Conservation (phyloP, 2,329 filamentous ascomycete species). For the Westerdykella aurantiaca region DNA sequence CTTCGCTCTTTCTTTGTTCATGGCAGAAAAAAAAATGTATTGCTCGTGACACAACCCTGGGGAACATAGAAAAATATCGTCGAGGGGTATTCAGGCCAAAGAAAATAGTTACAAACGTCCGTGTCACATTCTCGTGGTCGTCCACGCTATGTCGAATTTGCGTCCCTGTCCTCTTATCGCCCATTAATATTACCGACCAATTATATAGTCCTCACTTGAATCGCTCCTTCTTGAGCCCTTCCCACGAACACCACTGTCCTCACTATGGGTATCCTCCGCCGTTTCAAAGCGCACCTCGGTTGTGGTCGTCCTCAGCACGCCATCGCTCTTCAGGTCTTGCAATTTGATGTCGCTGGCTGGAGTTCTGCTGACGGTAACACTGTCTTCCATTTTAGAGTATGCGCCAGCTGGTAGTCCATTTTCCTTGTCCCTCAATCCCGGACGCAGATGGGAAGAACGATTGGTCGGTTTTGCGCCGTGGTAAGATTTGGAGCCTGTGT, state of each 20-base stretch:
- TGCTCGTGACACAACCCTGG: too few species aligned
- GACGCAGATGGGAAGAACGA: background rate
- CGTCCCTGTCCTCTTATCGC: too few species aligned
- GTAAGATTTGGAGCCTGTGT: background rate
- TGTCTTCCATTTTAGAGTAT: slow-evolving; percentile 15
- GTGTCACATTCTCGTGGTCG: too few species aligned
- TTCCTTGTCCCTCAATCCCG: background rate
- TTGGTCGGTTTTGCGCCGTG: background rate
- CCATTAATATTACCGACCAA: background rate
- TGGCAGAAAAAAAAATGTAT: too few species aligned
- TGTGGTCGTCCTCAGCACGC: slow-evolving; percentile 16
- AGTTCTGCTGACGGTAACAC: background rate
- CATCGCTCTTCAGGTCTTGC: slow-evolving; percentile 5
- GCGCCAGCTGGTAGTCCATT: slow-evolving; percentile 7
- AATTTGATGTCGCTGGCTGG: slow-evolving; percentile 5
- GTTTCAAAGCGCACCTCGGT: slow-evolving; percentile 8
- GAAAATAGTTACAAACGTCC: too few species aligned
- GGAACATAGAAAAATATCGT: too few species aligned
- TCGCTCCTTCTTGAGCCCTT: background rate
- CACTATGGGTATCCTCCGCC: background rate
- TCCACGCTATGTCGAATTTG: too few species aligned
- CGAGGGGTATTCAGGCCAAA: too few species aligned
- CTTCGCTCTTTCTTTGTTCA: too few species aligned
- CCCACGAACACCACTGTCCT: background rate
- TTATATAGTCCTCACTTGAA: background rate